Evolutionary conservation across 768 basidiomycete genomes (phyloP), one percentile per base, ranked within the genome.

Genomic region (Suillus placidus): DNA sequence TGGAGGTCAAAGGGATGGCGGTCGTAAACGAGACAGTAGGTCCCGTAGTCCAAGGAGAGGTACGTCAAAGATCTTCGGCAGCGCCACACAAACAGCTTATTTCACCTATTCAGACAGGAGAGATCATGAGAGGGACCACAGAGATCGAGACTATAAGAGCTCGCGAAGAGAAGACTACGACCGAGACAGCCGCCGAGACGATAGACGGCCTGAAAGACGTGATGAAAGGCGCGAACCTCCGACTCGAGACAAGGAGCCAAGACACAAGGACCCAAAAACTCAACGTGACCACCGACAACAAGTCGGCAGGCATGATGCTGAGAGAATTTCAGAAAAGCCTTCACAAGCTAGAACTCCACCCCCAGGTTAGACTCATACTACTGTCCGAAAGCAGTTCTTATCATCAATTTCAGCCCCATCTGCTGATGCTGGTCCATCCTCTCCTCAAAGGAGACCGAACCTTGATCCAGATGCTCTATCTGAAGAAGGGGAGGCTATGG

Each of bases 401-500:
- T 60, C 18, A 32, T 30, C 18, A 13, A 13, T 42, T 60, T 35
- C 23, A 60, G 34, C n/a, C 6, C 32, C 55, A 35, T 23, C 61
- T 42, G 12, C 12, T 20, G 60, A 61, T 64, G 32, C 42, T 6
- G 64, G 43, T n/a, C 35, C 57, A 6, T 64, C 64, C 32, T 64
- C 61, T 63, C 43, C 61, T n/a, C 38, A 42, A n/a, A 47, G 6
- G n/a, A 72, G 74, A 62, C 78, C 76, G 34, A 80, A 79, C 65
- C 74, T 78, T 63, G 82, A 85, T 66, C 75, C 80, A 64, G 81
- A 84, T 65, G 75, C 79, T 60, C 75, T 78, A 52, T 79, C 77
- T 16, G 88, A 89, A 65, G 85, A 80, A 30, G 80, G 77, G 47
- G 82, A 84, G 70, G 84, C 76, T 12, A 82, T 83, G 81, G 82